Evolutionary conservation across 75 land plant species (phyloP).

Genomic region (Gnetum montanum): DNA sequence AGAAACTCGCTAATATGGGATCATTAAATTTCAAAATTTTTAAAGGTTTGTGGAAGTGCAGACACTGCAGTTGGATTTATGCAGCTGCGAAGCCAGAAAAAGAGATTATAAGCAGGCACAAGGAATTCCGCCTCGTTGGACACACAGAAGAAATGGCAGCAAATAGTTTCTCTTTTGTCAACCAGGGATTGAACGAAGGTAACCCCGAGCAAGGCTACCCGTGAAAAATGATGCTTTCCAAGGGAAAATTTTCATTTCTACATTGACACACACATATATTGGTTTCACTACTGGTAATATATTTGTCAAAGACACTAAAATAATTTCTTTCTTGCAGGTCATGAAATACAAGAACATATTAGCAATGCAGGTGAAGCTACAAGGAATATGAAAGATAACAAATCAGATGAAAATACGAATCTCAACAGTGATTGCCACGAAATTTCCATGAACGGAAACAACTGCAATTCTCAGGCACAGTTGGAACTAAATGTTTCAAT

Average conservation of each 20-base stretch:
- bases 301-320: conserved; percentile 3
- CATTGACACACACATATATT: not conserved
- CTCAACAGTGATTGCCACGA: too few species aligned
- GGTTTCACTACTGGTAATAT: not conserved
- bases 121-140: not conserved
- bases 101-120: conserved; percentile 3
- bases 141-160: not conserved
- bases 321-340: not conserved
- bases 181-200: not conserved
- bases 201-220: too few species aligned
- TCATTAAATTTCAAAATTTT: too few species aligned
- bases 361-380: not conserved
- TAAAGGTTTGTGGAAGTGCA: conserved; percentile 7
- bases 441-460: not conserved
- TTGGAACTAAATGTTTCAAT: too few species aligned
- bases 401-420: too few species aligned
- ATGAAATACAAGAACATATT: not conserved
- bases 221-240: not conserved
- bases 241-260: not conserved
- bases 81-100: not conserved
- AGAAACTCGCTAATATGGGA: too few species aligned
- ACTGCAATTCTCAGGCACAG: too few species aligned
- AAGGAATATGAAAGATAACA: not conserved
- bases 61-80: conserved; percentile 5
- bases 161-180: not conserved